phyloP scores from a whole-genome alignment of 23 red algal genomes.

The Gracilaria caudata region DNA sequence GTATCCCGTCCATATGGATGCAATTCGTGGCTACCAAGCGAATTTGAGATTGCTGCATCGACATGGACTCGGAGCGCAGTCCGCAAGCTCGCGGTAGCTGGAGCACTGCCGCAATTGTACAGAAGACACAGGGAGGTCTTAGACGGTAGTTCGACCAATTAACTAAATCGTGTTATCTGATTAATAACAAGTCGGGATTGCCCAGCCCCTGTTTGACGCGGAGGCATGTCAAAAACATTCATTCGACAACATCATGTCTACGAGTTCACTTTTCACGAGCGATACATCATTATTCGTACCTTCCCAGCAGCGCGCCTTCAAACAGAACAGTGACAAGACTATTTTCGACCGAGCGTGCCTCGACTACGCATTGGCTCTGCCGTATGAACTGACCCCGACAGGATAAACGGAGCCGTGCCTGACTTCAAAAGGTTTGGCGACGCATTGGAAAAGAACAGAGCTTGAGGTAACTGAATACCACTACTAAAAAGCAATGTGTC shows the following conservation, averaged over 20 bases:
- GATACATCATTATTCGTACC: not conserved
- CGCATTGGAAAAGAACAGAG: conserved; percentile 4
- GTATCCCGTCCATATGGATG: conserved; percentile 64
- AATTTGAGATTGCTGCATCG: conserved; percentile 29
- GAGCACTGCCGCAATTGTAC: not conserved
- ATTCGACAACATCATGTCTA: no score
- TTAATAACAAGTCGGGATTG: no score
- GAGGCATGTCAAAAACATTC: no score
- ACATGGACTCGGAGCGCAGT: not conserved
- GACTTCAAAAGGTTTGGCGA: not conserved
- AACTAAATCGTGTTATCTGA: not conserved
- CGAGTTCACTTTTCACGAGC: not conserved
- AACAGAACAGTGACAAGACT: not conserved
- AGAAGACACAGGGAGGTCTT: not conserved
- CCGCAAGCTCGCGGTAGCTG: not conserved
- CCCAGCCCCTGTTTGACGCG: no score
- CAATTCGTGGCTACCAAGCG: conserved; percentile 37
- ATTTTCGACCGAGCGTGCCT: conserved; percentile 23
- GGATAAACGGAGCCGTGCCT: not conserved
- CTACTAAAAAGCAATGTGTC: conserved; percentile 5
- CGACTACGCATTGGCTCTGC: conserved; percentile 28
- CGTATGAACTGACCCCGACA: conserved; percentile 29
- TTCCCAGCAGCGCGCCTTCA: not conserved
- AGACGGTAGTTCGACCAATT: not conserved
- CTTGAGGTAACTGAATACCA: conserved; percentile 13